Base-by-base conservation (phyloP, 2,329 filamentous ascomycete species). In the Neopestalotiopsis clavispora region DNA sequence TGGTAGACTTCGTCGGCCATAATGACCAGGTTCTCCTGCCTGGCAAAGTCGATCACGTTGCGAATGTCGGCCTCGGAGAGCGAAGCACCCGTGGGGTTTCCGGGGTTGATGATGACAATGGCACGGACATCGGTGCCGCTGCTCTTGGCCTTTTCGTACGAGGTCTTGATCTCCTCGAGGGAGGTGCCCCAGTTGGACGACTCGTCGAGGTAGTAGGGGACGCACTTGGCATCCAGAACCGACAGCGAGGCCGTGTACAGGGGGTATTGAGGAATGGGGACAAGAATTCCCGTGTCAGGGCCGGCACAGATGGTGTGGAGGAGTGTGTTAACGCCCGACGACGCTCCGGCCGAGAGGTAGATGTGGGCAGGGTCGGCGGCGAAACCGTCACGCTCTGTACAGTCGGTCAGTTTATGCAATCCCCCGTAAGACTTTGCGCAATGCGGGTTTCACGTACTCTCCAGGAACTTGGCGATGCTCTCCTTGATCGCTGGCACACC, bases 1-100 rank as follows among this genome's bases (percentile, higher is more conserved):
- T 99, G 96, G 89, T 99, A 99, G 49, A 99, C 96, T 82, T 99
- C 96, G 78, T 99, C 96, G 66, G 96, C 96, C 76, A 99, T 89
- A 73, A 98, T 86, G 68, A 98, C 94, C 32, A 99, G 87, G 75
- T 91, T 90, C 85, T 98, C 90, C 80, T 95, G 87, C 34, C 90
- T 91, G 52, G 96, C 95, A 72, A 98, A 92, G 72, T 96, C 90
- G 74, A 98, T 87, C n/a, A 98, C 93, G 65, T 88, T 87, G 76
- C 91, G 90, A 80, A 99, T 91, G 77, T 98, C 94, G 23, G 90
- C 87, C 72, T 92, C 88, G 45, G 91, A 85, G 20, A 99, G 88
- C 66, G 92, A 96, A 65, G 94, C 94, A 73, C 96, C 96, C 2
- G 96, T 99, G 3, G 96, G 96, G 84, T 99, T 99, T 69, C 96